A percentile compares a stretch with the other conserved stretches of the same genome.
These are phyloP conservation scores for Populus hybrid DNA, from an alignment of 441 rosid species.

Conservation along the genomic window DNA sequence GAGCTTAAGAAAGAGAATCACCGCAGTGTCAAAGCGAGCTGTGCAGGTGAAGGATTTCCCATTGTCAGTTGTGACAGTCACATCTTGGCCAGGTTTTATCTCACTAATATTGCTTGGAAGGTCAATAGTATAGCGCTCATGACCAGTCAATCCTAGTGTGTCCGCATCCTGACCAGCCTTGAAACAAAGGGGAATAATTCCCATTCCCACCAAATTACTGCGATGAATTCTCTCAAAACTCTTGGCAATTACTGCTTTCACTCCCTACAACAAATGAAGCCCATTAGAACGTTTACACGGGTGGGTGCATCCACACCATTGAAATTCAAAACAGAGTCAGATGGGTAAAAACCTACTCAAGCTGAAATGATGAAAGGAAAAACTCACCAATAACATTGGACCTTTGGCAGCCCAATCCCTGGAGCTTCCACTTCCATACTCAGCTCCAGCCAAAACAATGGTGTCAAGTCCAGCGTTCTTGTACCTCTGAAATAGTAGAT, in stretches of 20 bases:
- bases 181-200: constrained; percentile 80
- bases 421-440: constrained; percentile 97
- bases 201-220: constrained; percentile 95
- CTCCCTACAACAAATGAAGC: constrained; percentile 50
- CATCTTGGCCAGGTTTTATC: constrained; percentile 89
- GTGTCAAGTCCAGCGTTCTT: constrained; percentile 71
- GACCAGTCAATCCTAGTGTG: constrained; percentile 78
- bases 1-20: constrained; percentile 17
- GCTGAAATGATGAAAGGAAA: background rate
- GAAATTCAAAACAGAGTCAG: background rate
- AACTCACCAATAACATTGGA: constrained; percentile 68
- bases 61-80: constrained; percentile 64
- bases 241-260: constrained; percentile 90
- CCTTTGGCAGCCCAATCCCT: constrained; percentile 99
- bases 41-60: constrained; percentile 90
- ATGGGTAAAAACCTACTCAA: background rate
- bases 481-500: constrained; percentile 54
- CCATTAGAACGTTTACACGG: background rate
- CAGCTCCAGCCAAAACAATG: constrained; percentile 84
- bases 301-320: background rate
- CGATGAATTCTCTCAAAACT: constrained; percentile 96
- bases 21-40: constrained; percentile 91
- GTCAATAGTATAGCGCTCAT: constrained; percentile 72
- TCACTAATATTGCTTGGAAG: constrained; percentile 65
- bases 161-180: constrained; percentile 90